phyloP scores from a whole-genome alignment of 2,329 filamentous ascomycete species.

The Fusarium setosum region DNA sequence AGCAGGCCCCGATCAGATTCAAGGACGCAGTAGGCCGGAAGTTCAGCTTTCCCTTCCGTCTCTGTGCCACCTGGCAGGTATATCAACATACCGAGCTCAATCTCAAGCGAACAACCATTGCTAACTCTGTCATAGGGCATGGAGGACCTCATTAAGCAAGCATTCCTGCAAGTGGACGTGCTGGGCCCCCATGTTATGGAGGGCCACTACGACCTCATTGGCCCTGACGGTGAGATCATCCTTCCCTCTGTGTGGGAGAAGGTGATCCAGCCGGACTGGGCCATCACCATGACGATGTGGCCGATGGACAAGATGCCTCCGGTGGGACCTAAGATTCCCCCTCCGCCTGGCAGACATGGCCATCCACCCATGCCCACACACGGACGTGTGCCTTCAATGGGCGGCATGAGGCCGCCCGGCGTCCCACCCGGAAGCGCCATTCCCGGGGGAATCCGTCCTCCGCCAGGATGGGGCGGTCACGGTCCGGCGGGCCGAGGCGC shows the following conservation, averaged over 20 bases:
- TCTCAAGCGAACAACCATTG: neutral
- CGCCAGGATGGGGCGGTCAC: slow-evolving; percentile 31
- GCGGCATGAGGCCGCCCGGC: slow-evolving; percentile 24
- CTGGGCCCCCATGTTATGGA: slow-evolving; percentile 81
- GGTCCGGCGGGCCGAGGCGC: slow-evolving; percentile 2
- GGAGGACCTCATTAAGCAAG: slow-evolving; percentile 88
- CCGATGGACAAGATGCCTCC: slow-evolving; percentile 60
- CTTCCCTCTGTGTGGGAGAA: slow-evolving; percentile 83
- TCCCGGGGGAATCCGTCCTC: slow-evolving; percentile 32
- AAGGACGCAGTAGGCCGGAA: slow-evolving; percentile 93
- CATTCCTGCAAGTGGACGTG: slow-evolving; percentile 81
- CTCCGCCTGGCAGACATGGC: slow-evolving; percentile 28
- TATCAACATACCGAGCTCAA: slow-evolving; percentile 45
- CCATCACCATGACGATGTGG: slow-evolving; percentile 69
- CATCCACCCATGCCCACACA: slow-evolving; percentile 17
- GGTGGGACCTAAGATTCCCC: slow-evolving; percentile 33
- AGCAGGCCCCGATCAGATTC: slow-evolving; percentile 84
- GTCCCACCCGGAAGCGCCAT: slow-evolving; percentile 23
- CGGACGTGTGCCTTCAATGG: slow-evolving; percentile 16
- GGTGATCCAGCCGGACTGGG: slow-evolving; percentile 78
- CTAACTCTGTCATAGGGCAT: slow-evolving; percentile 70
- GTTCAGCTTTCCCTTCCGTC: slow-evolving; percentile 89
- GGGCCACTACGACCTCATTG: slow-evolving; percentile 84
- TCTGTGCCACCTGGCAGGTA: slow-evolving; percentile 88
- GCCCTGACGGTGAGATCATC: slow-evolving; percentile 84